Percentiles rank a stretch among this genome's conserved stretches.
phyloP scores from a whole-genome alignment of 2,329 filamentous ascomycete genomes.

The Alternaria infectoria region DNA sequence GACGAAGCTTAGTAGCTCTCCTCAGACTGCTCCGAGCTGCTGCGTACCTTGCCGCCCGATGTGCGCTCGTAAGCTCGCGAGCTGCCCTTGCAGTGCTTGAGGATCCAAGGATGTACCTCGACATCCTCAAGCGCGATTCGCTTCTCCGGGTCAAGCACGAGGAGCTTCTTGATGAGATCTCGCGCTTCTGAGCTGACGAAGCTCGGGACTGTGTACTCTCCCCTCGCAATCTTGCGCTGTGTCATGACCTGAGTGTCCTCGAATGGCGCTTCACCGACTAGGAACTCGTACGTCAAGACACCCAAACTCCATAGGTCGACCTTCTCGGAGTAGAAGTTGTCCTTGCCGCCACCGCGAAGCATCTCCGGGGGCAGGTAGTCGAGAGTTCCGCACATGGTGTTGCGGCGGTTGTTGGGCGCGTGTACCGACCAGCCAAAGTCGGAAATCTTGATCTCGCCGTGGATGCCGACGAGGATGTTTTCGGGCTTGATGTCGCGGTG shows the following conservation, averaged over 20 bases:
- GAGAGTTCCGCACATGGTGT: slow-evolving; percentile 95
- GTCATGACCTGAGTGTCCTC: slow-evolving; percentile 97
- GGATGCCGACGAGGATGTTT: slow-evolving; percentile 94
- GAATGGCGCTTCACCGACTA: slow-evolving; percentile 95
- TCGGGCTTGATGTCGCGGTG: slow-evolving; percentile 98
- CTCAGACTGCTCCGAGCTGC: slow-evolving; percentile 32
- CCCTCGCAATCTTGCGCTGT: slow-evolving; percentile 82
- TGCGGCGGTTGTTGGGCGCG: slow-evolving; percentile 89
- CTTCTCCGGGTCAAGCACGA: slow-evolving; percentile 93
- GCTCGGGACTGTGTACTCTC: slow-evolving; percentile 89
- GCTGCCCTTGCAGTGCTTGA: slow-evolving; percentile 80
- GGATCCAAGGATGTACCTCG: slow-evolving; percentile 90
- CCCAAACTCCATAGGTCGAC: slow-evolving; percentile 96
- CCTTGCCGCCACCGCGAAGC: slow-evolving; percentile 79
- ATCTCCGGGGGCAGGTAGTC: slow-evolving; percentile 99
- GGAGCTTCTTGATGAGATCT: slow-evolving; percentile 86
- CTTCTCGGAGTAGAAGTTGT: slow-evolving; percentile 93
- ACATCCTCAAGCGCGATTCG: slow-evolving; percentile 88
- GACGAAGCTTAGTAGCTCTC: slow-evolving; percentile 23
- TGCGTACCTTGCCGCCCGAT: slow-evolving; percentile 36
- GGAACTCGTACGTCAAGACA: slow-evolving; percentile 93
- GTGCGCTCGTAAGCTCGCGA: slow-evolving; percentile 42
- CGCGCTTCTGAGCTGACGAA: slow-evolving; percentile 90
- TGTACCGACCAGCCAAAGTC: slow-evolving; percentile 99
- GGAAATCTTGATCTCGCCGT: slow-evolving; percentile 97